Conservation (phyloP, 257 asterid genomes). For the Primulina huaijiensis region DNA sequence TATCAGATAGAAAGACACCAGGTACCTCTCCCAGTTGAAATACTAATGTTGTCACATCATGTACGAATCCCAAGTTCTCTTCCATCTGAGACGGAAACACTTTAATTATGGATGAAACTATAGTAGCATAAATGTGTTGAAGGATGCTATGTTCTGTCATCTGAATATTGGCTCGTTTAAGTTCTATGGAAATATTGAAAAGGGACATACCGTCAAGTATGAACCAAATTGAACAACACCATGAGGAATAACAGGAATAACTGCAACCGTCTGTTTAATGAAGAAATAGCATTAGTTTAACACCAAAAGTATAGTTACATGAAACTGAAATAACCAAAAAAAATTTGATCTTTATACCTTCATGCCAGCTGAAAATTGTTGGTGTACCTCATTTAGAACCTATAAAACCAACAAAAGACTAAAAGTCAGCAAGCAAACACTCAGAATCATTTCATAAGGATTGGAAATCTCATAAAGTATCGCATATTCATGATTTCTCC, state of each 20-base stretch:
- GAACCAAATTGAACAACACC: constrained; percentile 97
- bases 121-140: not conserved
- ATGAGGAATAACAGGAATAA: constrained; percentile 85
- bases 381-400: constrained; percentile 69
- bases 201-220: constrained; percentile 38
- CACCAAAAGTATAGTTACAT: not conserved
- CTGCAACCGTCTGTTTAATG: constrained; percentile 67
- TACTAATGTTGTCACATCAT: constrained; percentile 54
- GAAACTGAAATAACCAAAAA: not conserved
- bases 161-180: not conserved
- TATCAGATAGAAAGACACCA: constrained; percentile 49
- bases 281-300: not conserved
- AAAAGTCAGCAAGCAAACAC: not conserved
- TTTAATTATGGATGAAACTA: constrained; percentile 1
- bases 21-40: constrained; percentile 66
- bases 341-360: constrained; percentile 44
- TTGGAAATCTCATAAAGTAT: not conserved
- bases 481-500: not conserved
- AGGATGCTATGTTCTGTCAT: not conserved
- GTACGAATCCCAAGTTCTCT: constrained; percentile 63
- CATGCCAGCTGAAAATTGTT: constrained; percentile 84
- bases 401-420: constrained; percentile 20
- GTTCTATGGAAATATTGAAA: not conserved
- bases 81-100: constrained; percentile 46
- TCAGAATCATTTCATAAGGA: not conserved